A percentile compares a stretch with the other conserved stretches of the same genome.
Conservation (phyloP, 1,284 basidiomycete genomes). For the Cryptococcus wingfieldii region DNA sequence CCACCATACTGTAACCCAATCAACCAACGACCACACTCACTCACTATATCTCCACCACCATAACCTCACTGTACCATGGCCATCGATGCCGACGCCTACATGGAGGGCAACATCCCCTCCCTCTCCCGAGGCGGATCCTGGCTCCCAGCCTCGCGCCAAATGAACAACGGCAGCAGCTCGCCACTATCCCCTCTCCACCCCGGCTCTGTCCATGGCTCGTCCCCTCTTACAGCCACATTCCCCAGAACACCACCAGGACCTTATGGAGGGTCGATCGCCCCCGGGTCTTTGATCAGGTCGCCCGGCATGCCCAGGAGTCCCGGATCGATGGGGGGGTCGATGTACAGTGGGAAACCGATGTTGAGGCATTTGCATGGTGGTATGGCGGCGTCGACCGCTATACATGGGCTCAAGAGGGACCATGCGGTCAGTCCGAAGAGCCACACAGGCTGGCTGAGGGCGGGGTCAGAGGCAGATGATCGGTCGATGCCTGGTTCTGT, state of each 20-base stretch:
- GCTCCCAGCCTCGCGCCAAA: conserved; percentile 7
- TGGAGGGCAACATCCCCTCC: conserved; percentile 30
- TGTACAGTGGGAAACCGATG: too few relatives aligned
- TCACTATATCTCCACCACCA: background rate
- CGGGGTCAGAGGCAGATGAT: background rate
- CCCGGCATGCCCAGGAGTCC: background rate
- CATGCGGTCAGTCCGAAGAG: background rate
- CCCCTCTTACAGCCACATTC: background rate
- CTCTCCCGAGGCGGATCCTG: conserved; percentile 32
- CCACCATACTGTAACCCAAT: background rate
- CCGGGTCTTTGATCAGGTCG: background rate
- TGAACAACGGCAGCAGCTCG: background rate
- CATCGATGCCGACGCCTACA: conserved; percentile 33
- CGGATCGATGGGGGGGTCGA: background rate
- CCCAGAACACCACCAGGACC: background rate
- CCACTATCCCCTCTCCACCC: background rate
- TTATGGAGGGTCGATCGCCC: too few relatives aligned
- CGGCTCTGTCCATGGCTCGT: background rate
- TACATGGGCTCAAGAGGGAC: conserved; percentile 1
- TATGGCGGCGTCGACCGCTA: background rate
- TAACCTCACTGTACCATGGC: conserved; percentile 17
- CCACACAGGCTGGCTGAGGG: conserved; percentile 7
- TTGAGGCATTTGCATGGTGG: background rate
- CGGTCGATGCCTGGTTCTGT: background rate
- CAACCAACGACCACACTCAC: too few relatives aligned